These are phyloP conservation scores for Tilletia caries DNA, from an alignment of 1,284 basidiomycete genomes.

Conservation along the genomic window DNA sequence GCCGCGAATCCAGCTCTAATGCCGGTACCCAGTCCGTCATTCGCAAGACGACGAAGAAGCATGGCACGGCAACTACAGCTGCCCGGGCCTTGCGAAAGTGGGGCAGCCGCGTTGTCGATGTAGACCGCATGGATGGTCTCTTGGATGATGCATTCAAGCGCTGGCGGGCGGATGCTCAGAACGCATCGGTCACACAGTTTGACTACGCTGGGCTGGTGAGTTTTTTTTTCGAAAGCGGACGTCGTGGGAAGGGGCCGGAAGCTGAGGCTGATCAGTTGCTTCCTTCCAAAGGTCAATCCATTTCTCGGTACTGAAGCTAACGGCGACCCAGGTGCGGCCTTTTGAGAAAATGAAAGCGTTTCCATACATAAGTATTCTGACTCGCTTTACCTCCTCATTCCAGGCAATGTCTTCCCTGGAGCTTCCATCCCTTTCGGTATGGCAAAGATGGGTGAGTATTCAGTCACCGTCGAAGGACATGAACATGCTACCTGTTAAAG, in stretches of 20 bases:
- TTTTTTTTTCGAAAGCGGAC: too few relatives aligned
- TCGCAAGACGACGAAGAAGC: too few relatives aligned
- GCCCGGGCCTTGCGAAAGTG: background rate
- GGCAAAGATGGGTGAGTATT: slow-evolving; percentile 42
- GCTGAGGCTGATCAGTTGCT: background rate
- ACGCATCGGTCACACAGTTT: background rate
- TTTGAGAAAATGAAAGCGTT: too few relatives aligned
- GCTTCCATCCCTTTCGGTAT: slow-evolving; percentile 42
- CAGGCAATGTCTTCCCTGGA: slow-evolving; percentile 38
- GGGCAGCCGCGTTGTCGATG: background rate
- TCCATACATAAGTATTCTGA: too few relatives aligned
- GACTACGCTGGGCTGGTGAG: slow-evolving; percentile 8
- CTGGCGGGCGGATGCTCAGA: background rate
- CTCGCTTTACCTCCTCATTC: background rate
- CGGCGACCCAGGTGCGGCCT: slow-evolving; percentile 23
- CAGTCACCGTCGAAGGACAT: too few relatives aligned
- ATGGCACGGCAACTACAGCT: too few relatives aligned
- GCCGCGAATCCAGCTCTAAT: too few relatives aligned
- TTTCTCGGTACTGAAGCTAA: slow-evolving; percentile 26
- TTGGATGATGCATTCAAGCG: background rate
- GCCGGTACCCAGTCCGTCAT: too few relatives aligned
- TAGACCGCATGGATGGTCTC: background rate
- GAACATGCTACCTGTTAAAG: too few relatives aligned
- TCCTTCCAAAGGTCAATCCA: slow-evolving; percentile 22
- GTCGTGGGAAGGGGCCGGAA: background rate